phyloP scores from a whole-genome alignment of 1,139 yeast species.

The Meyerozyma athensensis region DNA sequence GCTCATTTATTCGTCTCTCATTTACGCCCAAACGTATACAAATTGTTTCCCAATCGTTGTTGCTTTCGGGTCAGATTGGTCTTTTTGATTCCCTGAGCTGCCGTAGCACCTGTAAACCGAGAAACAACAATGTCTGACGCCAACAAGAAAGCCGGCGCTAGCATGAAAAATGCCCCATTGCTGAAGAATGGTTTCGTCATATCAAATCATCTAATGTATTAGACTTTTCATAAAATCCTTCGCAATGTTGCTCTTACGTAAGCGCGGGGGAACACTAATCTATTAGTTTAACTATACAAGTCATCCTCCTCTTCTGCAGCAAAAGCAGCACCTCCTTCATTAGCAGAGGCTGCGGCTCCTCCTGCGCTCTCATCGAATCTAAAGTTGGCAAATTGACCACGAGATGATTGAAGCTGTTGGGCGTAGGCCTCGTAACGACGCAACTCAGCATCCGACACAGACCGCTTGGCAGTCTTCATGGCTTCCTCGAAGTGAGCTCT shows the following conservation, averaged over 20 bases:
- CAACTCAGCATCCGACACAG: slow-evolving; percentile 94
- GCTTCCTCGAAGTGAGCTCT: slow-evolving; percentile 96
- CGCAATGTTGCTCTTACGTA: neutral
- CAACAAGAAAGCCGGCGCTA: slow-evolving; percentile 23
- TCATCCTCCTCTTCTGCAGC: slow-evolving; percentile 93
- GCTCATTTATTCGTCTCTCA: neutral
- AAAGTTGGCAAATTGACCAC: slow-evolving; percentile 84
- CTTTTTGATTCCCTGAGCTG: slow-evolving; percentile 12
- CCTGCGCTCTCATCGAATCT: slow-evolving; percentile 56
- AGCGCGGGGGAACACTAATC: neutral
- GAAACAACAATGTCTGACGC: slow-evolving; percentile 22
- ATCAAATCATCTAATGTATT: neutral
- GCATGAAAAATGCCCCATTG: slow-evolving; percentile 19
- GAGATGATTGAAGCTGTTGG: slow-evolving; percentile 90
- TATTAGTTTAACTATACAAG: slow-evolving; percentile 59
- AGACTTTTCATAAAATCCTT: too few species aligned
- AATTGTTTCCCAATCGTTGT: neutral
- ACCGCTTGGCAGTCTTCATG: slow-evolving; percentile 97
- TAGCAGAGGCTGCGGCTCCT: slow-evolving; percentile 26
- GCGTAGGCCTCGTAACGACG: slow-evolving; percentile 99
- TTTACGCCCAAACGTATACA: neutral
- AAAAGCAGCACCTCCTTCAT: slow-evolving; percentile 42
- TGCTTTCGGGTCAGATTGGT: slow-evolving; percentile 6
- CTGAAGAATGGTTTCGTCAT: slow-evolving; percentile 15
- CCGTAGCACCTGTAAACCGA: slow-evolving; percentile 15